phyloP scores from a whole-genome alignment of 352 stramenopile genomes.

The Phytophthora sp. region DNA sequence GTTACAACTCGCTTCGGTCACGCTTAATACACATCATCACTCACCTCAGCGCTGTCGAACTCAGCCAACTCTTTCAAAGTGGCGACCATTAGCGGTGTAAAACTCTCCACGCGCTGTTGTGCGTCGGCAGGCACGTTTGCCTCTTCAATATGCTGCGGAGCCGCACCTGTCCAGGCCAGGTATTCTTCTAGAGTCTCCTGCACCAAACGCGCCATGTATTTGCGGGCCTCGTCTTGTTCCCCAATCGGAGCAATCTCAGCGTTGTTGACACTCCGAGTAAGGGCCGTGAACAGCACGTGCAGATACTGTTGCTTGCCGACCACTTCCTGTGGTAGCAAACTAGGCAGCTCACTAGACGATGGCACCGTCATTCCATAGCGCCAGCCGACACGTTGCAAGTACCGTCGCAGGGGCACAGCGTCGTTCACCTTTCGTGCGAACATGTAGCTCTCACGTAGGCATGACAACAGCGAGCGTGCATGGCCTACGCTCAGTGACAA shows the following conservation, averaged over 20 bases:
- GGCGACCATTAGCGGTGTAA: conserved; percentile 59
- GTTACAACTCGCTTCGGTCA: background rate
- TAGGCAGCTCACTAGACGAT: conserved; percentile 54
- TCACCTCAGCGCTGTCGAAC: conserved; percentile 63
- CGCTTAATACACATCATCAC: background rate
- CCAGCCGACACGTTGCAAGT: conserved; percentile 60
- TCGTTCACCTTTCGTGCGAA: conserved; percentile 84
- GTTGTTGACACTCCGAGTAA: conserved; percentile 40
- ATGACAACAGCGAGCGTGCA: conserved; percentile 47
- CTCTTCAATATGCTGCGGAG: conserved; percentile 20
- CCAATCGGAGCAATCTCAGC: conserved; percentile 27
- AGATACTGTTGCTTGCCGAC: conserved; percentile 79
- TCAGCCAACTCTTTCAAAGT: conserved; percentile 52
- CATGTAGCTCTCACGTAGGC: conserved; percentile 72
- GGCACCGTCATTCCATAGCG: conserved; percentile 47
- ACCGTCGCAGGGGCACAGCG: conserved; percentile 51
- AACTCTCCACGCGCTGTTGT: conserved; percentile 58
- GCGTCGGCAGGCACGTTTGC: conserved; percentile 47
- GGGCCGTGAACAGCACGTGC: conserved; percentile 57
- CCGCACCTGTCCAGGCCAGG: conserved; percentile 56
- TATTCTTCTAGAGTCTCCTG: conserved; percentile 72
- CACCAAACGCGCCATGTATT: conserved; percentile 70
- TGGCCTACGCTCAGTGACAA: conserved; percentile 70
- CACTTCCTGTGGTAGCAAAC: conserved; percentile 77
- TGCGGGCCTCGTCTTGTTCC: conserved; percentile 68